Evolutionary conservation across 176 grass and related monocot species (phyloP).

Genomic region (Musa schizocarpa): DNA sequence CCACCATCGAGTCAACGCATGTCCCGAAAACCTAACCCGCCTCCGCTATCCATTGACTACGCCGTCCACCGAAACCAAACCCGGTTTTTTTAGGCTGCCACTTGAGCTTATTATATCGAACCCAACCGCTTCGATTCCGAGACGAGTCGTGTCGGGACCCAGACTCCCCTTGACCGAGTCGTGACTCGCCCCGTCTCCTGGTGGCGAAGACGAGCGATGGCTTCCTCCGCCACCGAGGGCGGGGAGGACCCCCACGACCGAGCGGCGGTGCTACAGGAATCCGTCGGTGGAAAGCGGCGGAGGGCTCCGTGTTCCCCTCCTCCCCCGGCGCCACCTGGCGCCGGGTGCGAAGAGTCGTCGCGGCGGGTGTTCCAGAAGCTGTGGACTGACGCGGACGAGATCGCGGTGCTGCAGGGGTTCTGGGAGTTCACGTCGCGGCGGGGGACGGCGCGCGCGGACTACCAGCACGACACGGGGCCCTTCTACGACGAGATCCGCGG

Average conservation of each 20-base stretch:
- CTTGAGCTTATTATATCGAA: conserved; percentile 4
- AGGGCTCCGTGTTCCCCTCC: not conserved
- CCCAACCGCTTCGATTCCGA: not conserved
- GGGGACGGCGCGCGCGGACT: conserved; percentile 19
- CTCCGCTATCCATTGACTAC: not conserved
- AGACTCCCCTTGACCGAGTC: not conserved
- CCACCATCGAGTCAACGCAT: not conserved
- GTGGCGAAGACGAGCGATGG: not conserved
- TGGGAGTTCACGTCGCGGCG: conserved; percentile 21
- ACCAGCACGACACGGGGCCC: conserved; percentile 22
- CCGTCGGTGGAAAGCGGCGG: not conserved
- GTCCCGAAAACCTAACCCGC: not conserved
- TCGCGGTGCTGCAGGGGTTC: conserved; percentile 20
- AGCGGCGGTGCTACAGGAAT: too few relatives aligned
- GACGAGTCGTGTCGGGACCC: conserved; percentile 6
- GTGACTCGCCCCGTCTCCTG: not conserved
- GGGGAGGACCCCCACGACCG: not conserved
- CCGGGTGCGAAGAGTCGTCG: not conserved
- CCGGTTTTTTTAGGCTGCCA: not conserved
- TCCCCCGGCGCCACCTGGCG: not conserved
- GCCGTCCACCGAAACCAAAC: not conserved
- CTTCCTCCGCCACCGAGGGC: conserved; percentile 1
- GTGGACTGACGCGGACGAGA: conserved; percentile 28
- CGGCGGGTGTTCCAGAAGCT: conserved; percentile 16
- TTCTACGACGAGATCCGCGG: conserved; percentile 22